Evolutionary conservation across 768 basidiomycete species (phyloP).

Genomic region (Leucocoprinus leucothites): DNA sequence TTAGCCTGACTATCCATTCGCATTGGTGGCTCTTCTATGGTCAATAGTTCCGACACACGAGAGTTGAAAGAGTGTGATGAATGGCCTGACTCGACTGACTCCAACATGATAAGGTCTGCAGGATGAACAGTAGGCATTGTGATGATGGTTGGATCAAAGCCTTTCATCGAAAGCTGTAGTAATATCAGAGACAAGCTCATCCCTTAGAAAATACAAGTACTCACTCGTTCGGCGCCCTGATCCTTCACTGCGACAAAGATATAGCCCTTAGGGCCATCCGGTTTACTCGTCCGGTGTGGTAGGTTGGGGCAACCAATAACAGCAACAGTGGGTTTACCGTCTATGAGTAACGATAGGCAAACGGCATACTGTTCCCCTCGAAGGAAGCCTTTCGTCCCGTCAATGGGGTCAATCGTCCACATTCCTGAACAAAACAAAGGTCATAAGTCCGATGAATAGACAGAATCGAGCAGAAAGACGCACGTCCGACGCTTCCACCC

Average conservation of each 20-base stretch:
- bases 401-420: constrained; percentile 89
- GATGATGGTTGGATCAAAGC: constrained; percentile 33
- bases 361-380: constrained; percentile 93
- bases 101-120: constrained; percentile 66
- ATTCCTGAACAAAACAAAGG: constrained; percentile 44
- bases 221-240: constrained; percentile 54
- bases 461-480: constrained; percentile 27
- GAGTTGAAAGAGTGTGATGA: constrained; percentile 86
- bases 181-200: not conserved
- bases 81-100: constrained; percentile 91
- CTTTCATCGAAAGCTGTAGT: constrained; percentile 50
- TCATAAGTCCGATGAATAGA: constrained; percentile 5
- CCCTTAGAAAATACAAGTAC: not conserved
- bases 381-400: constrained; percentile 92
- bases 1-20: constrained; percentile 98
- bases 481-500: constrained; percentile 74
- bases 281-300: constrained; percentile 48
- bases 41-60: constrained; percentile 63
- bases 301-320: constrained; percentile 95
- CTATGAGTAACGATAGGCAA: constrained; percentile 80
- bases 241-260: constrained; percentile 87
- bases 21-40: constrained; percentile 60
- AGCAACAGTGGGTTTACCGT: constrained; percentile 76
- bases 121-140: constrained; percentile 42
- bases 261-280: constrained; percentile 66